Conservation (phyloP, 805 yeast species). For the Cyberlindnera americana region DNA sequence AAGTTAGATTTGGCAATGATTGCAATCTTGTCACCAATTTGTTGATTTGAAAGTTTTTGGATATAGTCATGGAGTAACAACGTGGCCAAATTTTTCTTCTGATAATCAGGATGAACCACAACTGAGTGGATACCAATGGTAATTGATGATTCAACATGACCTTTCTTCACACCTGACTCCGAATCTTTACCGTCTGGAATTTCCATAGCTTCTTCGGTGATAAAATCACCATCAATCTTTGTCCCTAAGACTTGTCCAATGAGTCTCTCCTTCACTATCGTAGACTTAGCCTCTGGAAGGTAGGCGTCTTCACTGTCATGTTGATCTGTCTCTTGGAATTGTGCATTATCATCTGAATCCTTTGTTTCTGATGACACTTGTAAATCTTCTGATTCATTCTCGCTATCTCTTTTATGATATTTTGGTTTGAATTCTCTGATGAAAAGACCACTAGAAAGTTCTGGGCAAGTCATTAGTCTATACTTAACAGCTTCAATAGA, state of each 20-base stretch:
- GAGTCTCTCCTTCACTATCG: conserved; percentile 56
- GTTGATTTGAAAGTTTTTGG: conserved; percentile 85
- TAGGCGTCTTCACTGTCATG: conserved; percentile 29
- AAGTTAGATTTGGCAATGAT: conserved; percentile 69
- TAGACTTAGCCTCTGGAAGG: conserved; percentile 25
- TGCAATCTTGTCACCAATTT: conserved; percentile 73
- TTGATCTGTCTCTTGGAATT: conserved; percentile 27
- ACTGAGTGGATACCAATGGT: conserved; percentile 80
- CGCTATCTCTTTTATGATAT: conserved; percentile 14
- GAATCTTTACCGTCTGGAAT: conserved; percentile 40
- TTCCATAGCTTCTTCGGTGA: conserved; percentile 59
- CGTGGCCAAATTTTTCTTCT: conserved; percentile 79
- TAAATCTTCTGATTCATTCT: conserved; percentile 12
- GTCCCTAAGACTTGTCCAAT: conserved; percentile 83
- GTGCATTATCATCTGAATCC: conserved; percentile 6
- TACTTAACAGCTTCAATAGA: conserved; percentile 59
- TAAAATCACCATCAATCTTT: conserved; percentile 48
- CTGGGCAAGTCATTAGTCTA: conserved; percentile 81
- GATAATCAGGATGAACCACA: conserved; percentile 72
- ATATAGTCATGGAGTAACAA: conserved; percentile 82
- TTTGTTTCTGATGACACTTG: conserved; percentile 11
- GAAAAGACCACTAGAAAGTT: conserved; percentile 84
- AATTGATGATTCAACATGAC: conserved; percentile 74
- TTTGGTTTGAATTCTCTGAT: conserved; percentile 53
- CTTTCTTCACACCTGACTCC: conserved; percentile 30